phyloP scores from a whole-genome alignment of 1,139 yeast genomes.

The Hyphopichia fennica region DNA sequence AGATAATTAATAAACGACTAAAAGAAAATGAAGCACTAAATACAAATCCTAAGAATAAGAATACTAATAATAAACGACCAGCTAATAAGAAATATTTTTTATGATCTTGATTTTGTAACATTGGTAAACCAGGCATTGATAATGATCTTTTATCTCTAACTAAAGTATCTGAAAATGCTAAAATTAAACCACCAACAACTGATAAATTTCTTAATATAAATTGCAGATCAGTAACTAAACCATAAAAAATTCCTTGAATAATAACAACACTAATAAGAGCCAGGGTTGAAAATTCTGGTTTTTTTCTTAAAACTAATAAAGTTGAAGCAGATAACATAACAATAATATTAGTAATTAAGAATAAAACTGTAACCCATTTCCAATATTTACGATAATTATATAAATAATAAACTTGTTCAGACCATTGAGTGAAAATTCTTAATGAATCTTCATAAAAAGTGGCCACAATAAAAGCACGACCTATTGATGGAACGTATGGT shows the following conservation, averaged over 20 bases:
- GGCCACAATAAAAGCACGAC: conserved; percentile 88
- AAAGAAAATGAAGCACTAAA: conserved; percentile 76
- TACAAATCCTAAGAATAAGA: conserved; percentile 84
- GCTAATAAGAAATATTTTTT: conserved; percentile 85
- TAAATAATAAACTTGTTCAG: conserved; percentile 83
- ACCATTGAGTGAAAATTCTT: conserved; percentile 86
- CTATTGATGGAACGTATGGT: conserved; percentile 82
- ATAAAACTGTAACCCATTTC: conserved; percentile 70
- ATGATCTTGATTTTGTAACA: conserved; percentile 78
- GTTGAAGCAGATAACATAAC: conserved; percentile 76
- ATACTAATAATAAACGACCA: conserved; percentile 83
- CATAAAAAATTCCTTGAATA: conserved; percentile 86
- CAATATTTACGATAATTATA: conserved; percentile 81
- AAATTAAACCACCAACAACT: conserved; percentile 87
- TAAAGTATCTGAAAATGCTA: conserved; percentile 88
- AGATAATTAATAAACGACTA: conserved; percentile 61
- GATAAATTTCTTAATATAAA: conserved; percentile 86
- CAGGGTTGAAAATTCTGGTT: conserved; percentile 70
- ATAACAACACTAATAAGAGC: conserved; percentile 72
- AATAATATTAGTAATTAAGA: conserved; percentile 62
- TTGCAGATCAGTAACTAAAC: conserved; percentile 76
- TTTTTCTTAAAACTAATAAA: conserved; percentile 68
- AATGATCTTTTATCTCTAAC: conserved; percentile 72
- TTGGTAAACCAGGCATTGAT: conserved; percentile 88
- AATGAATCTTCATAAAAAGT: conserved; percentile 91